Conservation (phyloP, 1,139 yeast genomes). For the Suhomyces panamericanus region DNA sequence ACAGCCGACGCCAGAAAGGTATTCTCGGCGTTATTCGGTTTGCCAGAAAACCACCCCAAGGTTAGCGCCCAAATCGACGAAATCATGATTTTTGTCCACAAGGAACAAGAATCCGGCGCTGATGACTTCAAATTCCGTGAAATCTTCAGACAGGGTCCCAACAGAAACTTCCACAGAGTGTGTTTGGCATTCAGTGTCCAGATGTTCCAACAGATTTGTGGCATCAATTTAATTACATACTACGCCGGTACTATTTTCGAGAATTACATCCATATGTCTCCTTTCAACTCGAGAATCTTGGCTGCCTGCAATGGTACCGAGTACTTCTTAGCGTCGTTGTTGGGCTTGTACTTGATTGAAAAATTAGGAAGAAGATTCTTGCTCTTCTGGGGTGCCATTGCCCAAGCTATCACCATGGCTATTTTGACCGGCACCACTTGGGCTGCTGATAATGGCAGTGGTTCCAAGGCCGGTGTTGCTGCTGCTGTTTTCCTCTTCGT, state of each 20-base stretch:
- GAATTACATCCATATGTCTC: slow-evolving; percentile 39
- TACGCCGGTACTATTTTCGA: slow-evolving; percentile 74
- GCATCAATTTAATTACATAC: slow-evolving; percentile 84
- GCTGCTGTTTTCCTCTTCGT: slow-evolving; percentile 41
- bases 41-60: slow-evolving; percentile 28
- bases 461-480: slow-evolving; percentile 24
- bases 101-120: slow-evolving; percentile 27
- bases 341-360: slow-evolving; percentile 82
- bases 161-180: slow-evolving; percentile 49
- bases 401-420: slow-evolving; percentile 40
- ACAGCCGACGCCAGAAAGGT: slow-evolving; percentile 50
- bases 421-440: slow-evolving; percentile 31
- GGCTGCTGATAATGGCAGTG: slow-evolving; percentile 23
- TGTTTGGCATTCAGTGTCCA: slow-evolving; percentile 50
- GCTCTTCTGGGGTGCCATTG: slow-evolving; percentile 58
- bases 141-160: slow-evolving; percentile 39
- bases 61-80: slow-evolving; percentile 33
- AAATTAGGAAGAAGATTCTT: slow-evolving; percentile 73
- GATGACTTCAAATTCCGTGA: slow-evolving; percentile 25
- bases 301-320: slow-evolving; percentile 86
- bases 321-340: slow-evolving; percentile 78
- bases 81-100: slow-evolving; percentile 29
- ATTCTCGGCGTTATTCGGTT: slow-evolving; percentile 44
- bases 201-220: slow-evolving; percentile 91
- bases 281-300: slow-evolving; percentile 65